phyloP scores from a whole-genome alignment of 768 basidiomycete genomes.

The Porphyrellus cyaneotinctus region DNA sequence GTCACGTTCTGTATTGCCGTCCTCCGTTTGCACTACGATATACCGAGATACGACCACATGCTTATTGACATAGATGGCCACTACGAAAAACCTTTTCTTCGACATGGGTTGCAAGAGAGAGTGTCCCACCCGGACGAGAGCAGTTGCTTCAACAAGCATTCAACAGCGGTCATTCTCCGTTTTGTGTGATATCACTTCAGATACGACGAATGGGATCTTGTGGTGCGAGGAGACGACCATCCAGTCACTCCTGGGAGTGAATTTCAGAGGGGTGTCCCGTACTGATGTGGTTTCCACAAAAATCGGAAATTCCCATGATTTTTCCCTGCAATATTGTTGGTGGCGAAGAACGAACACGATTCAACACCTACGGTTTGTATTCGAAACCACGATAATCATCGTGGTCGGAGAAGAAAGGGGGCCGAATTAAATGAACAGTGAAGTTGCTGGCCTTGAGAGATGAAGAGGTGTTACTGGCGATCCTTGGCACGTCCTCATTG shows the following conservation, averaged over 20 bases:
- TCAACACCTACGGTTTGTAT: background rate
- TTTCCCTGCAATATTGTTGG: background rate
- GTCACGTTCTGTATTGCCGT: background rate
- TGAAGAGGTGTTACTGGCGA: background rate
- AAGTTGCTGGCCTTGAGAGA: slow-evolving; percentile 7
- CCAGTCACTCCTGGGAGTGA: background rate
- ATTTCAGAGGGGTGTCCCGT: background rate
- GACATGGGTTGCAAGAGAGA: background rate
- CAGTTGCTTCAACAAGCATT: background rate
- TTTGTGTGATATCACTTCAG: background rate
- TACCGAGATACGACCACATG: background rate
- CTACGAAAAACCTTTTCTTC: background rate
- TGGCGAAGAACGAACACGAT: background rate
- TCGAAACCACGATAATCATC: background rate
- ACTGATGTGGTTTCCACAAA: background rate
- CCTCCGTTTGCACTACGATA: background rate
- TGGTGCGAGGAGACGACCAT: background rate
- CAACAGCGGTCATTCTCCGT: background rate
- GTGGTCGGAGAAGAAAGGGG: slow-evolving; percentile 4
- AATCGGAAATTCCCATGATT: background rate
- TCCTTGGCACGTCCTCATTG: rapidly evolving
- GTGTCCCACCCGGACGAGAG: background rate
- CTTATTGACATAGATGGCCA: background rate
- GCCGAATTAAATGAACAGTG: slow-evolving; percentile 5
- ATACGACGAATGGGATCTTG: background rate